A percentile compares a stretch with the other conserved stretches of the same genome.
Conservation (phyloP, 306 rosid species). For the Glycine tomentella region DNA sequence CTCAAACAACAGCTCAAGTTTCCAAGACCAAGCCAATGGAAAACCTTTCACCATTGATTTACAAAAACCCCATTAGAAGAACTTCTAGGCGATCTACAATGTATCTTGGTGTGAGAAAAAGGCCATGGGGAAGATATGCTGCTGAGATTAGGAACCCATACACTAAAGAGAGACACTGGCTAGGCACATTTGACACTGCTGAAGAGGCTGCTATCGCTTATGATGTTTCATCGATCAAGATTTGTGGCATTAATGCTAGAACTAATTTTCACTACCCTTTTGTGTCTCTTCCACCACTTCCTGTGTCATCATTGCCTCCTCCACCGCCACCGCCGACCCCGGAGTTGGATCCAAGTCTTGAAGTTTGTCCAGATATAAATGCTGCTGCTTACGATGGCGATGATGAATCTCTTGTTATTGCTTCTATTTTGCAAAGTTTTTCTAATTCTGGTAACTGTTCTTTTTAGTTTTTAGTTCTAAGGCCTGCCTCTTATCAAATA, state of each 20-base stretch:
- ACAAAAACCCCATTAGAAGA: slow-evolving; percentile 43
- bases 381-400: slow-evolving; percentile 11
- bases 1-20: neutral
- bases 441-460: slow-evolving; percentile 16
- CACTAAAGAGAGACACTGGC: slow-evolving; percentile 47
- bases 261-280: slow-evolving; percentile 50
- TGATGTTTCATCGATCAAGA: slow-evolving; percentile 48
- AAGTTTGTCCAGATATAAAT: neutral
- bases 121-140: slow-evolving; percentile 52
- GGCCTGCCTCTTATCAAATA: neutral
- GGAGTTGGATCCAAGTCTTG: slow-evolving; percentile 31
- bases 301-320: neutral
- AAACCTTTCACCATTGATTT: slow-evolving; percentile 36
- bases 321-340: neutral
- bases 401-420: slow-evolving; percentile 51
- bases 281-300: neutral
- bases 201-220: slow-evolving; percentile 48
- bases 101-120: slow-evolving; percentile 50
- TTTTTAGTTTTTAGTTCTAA: neutral
- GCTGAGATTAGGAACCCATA: slow-evolving; percentile 53
- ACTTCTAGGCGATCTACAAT: slow-evolving; percentile 37
- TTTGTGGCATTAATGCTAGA: slow-evolving; percentile 45
- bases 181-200: slow-evolving; percentile 54
- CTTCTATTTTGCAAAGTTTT: slow-evolving; percentile 50
- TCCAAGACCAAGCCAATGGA: slow-evolving; percentile 43